phyloP scores from a whole-genome alignment of 805 yeast genomes.

The Barnettozyma californica region DNA sequence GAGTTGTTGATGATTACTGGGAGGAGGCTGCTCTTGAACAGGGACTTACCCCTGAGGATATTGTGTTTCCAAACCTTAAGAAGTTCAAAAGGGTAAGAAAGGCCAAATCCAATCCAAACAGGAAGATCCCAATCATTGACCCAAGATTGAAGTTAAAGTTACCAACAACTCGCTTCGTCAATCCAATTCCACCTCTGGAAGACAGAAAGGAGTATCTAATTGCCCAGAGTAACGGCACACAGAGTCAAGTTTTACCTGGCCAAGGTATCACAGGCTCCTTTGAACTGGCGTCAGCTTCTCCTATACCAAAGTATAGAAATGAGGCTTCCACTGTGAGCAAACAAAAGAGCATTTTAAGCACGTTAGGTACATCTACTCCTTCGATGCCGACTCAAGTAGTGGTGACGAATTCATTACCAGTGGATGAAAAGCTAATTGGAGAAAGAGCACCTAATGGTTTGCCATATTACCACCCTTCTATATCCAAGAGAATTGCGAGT shows the following conservation, averaged over 20 bases:
- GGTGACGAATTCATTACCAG: slow-evolving; percentile 22
- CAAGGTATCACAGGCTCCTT: slow-evolving; percentile 27
- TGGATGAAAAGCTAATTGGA: slow-evolving; percentile 15
- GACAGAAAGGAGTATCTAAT: slow-evolving; percentile 22
- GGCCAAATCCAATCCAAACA: background rate
- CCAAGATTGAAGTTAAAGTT: slow-evolving; percentile 3
- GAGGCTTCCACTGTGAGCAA: slow-evolving; percentile 7
- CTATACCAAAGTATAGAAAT: slow-evolving; percentile 21
- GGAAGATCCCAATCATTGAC: slow-evolving; percentile 1
- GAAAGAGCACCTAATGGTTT: slow-evolving; percentile 35
- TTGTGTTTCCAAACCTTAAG: slow-evolving; percentile 31
- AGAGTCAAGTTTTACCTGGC: slow-evolving; percentile 24
- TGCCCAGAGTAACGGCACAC: slow-evolving; percentile 16
- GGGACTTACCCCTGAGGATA: slow-evolving; percentile 40
- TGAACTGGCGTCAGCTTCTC: slow-evolving; percentile 21
- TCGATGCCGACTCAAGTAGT: slow-evolving; percentile 13
- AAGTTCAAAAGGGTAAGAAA: slow-evolving; percentile 12
- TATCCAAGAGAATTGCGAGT: slow-evolving; percentile 25
- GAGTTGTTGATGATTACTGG: slow-evolving; percentile 55
- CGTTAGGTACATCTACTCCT: slow-evolving; percentile 10
- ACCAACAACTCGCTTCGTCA: slow-evolving; percentile 8
- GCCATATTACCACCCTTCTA: slow-evolving; percentile 33
- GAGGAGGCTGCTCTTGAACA: slow-evolving; percentile 38
- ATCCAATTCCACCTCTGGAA: slow-evolving; percentile 22
- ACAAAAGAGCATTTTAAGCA: slow-evolving; percentile 13